phyloP scores from a whole-genome alignment of 768 basidiomycete species.

The Podaxis sp. region DNA sequence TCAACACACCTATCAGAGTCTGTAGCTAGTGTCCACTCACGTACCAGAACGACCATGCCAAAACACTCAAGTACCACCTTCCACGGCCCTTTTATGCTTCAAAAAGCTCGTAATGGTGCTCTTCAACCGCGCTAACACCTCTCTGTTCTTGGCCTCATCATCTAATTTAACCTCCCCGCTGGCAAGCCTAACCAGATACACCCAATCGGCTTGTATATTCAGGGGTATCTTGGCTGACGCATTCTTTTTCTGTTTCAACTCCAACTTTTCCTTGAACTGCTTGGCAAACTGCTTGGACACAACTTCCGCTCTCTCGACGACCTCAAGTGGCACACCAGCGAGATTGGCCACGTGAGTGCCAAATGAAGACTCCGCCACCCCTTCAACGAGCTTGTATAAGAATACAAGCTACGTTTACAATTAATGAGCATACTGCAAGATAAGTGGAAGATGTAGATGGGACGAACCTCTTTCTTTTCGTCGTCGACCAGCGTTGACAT shows the following conservation, averaged over 20 bases:
- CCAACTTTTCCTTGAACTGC: conserved; percentile 79
- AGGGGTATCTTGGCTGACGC: conserved; percentile 65
- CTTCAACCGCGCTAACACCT: conserved; percentile 54
- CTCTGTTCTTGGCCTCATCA: conserved; percentile 46
- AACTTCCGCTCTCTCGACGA: conserved; percentile 84
- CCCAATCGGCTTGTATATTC: conserved; percentile 86
- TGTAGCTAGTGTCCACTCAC: background rate
- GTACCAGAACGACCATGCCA: background rate
- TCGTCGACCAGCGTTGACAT: conserved; percentile 96
- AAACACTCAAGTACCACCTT: background rate
- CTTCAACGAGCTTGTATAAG: conserved; percentile 89
- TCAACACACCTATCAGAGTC: background rate
- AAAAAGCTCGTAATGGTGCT: conserved; percentile 14
- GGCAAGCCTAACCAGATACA: conserved; percentile 65
- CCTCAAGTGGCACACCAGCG: conserved; percentile 82
- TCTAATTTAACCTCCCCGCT: conserved; percentile 46
- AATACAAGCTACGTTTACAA: conserved; percentile 66
- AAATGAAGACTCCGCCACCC: conserved; percentile 84
- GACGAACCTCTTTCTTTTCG: conserved; percentile 75
- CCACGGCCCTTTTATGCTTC: conserved; percentile 1
- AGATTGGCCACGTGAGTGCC: conserved; percentile 94
- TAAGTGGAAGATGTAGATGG: background rate
- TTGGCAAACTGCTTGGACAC: conserved; percentile 84
- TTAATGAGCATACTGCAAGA: conserved; percentile 1
- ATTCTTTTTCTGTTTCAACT: conserved; percentile 52